These are phyloP conservation scores for Phytophthora fragariaefolia DNA, from an alignment of 352 stramenopile genomes.

Conservation along the genomic window DNA sequence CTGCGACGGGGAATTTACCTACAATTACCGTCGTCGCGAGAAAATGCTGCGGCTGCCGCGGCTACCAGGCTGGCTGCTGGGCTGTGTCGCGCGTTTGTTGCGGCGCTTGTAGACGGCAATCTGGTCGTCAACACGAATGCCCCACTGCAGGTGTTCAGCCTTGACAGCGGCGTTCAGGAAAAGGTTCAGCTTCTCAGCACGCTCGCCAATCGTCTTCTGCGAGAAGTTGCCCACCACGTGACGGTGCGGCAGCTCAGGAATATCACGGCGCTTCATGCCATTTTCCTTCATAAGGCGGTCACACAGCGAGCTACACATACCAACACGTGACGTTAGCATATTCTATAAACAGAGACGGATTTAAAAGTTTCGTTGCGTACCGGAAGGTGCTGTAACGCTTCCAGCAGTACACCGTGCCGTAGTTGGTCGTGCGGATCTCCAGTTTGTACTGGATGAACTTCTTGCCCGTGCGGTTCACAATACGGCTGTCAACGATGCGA, in stretches of 20 bases:
- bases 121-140: slow-evolving; percentile 87
- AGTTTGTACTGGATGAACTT: slow-evolving; percentile 93
- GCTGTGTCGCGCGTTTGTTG: slow-evolving; percentile 69
- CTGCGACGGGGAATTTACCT: slow-evolving; percentile 23
- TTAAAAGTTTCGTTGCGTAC: slow-evolving; percentile 36
- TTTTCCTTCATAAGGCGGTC: slow-evolving; percentile 88
- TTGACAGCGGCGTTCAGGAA: slow-evolving; percentile 80
- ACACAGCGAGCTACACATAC: slow-evolving; percentile 64
- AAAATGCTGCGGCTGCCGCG: slow-evolving; percentile 69
- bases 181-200: slow-evolving; percentile 87
- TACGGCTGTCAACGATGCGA: slow-evolving; percentile 84
- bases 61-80: slow-evolving; percentile 41
- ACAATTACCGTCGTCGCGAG: slow-evolving; percentile 72
- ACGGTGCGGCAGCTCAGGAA: slow-evolving; percentile 83
- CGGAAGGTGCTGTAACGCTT: slow-evolving; percentile 91
- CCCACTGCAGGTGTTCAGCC: slow-evolving; percentile 88
- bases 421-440: slow-evolving; percentile 88
- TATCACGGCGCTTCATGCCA: slow-evolving; percentile 83
- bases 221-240: slow-evolving; percentile 89
- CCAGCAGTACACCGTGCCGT: slow-evolving; percentile 89
- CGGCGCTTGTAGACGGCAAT: slow-evolving; percentile 91
- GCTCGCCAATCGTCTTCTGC: slow-evolving; percentile 80
- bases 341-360: background rate
- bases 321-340: slow-evolving; percentile 13
- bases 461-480: slow-evolving; percentile 84